Percentiles rank a stretch among this genome's conserved stretches.
Evolutionary conservation across 768 basidiomycete species (phyloP).

Genomic region (Suillus luteus): DNA sequence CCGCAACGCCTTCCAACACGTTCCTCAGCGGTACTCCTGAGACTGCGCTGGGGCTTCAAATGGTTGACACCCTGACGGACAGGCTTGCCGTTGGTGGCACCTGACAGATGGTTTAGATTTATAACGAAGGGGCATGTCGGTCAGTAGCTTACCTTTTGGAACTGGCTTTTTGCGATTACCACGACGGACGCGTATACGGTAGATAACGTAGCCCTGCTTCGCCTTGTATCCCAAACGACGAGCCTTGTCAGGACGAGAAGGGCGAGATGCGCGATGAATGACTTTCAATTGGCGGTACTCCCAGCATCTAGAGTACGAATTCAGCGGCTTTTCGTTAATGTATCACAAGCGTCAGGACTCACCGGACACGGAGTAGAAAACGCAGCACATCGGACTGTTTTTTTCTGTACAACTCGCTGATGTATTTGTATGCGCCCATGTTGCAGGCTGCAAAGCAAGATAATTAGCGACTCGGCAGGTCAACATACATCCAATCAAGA

Average conservation of each 20-base stretch:
- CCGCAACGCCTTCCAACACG: conserved; percentile 96
- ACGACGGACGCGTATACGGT: conserved; percentile 94
- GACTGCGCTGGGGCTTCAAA: conserved; percentile 93
- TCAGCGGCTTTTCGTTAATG: conserved; percentile 9
- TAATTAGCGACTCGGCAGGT: conserved; percentile 19
- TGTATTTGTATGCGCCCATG: conserved; percentile 96
- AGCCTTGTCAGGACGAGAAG: conserved; percentile 98
- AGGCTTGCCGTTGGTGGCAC: conserved; percentile 99
- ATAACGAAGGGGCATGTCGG: not conserved
- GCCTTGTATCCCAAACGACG: conserved; percentile 99
- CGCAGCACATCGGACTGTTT: conserved; percentile 97
- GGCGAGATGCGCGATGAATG: conserved; percentile 96
- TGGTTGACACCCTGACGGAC: conserved; percentile 99
- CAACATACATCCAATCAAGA: conserved; percentile 18
- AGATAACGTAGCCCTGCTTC: conserved; percentile 99
- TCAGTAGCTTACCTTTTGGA: conserved; percentile 74
- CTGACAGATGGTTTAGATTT: conserved; percentile 37
- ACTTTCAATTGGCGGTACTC: conserved; percentile 98
- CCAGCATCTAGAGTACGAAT: conserved; percentile 71
- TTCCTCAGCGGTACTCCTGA: conserved; percentile 95
- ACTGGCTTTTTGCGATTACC: conserved; percentile 99
- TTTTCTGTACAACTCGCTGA: conserved; percentile 97
- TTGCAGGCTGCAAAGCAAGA: conserved; percentile 43
- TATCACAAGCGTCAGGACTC: conserved; percentile 28
- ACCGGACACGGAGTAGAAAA: conserved; percentile 97